Evolutionary conservation across 2,329 filamentous ascomycete genomes (phyloP), one percentile per base, ranked within the genome.

Genomic region (Neofusicoccum umdonicola): DNA sequence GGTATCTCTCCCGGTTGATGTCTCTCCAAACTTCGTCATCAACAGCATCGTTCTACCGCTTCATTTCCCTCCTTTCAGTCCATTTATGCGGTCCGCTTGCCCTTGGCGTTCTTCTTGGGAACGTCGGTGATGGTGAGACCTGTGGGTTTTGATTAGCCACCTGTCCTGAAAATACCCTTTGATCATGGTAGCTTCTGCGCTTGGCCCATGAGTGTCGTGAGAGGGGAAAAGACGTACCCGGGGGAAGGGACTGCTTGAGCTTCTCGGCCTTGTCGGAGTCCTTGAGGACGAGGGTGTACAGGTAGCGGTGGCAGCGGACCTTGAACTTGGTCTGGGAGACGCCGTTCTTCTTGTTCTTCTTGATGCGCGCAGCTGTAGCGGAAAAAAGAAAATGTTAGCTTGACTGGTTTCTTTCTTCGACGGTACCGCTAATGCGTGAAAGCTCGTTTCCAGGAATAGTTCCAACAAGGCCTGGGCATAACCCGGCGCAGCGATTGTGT

Each of bases 181-280:
- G 3, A 19, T 15, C 37, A 7, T 41, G 31, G 34, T 45, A 31
- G 27, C 1, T 8, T 35, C 34, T 17, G 13, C 3, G n/a, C 13
- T 48, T 44, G 22, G 22, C 22, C 3, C 22, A 22, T 22, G 22
- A 22, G 3, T 22, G 11, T 60, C 22, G 34, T 51, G 19, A 9
- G 19, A 9, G 12, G 17, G 19, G 34, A 17, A n/a, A 13, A 17
- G 6, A 65, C 92, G 77, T 93, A 99, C 95, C 91, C 76, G 95
- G 96, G 78, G 95, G 96, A 71, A 99, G 87, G 81, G 89, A 93
- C 88, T 98, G 94, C 93, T 97, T 98, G 75, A 99, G 90, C 91
- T 99, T 99, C 87, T 98, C 95, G 83, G 94, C 96, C 92, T 98
- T 98, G 81, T 97, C 95, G 79, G 88, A 88, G 85, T 99, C 95